A percentile compares a stretch with the other conserved stretches of the same genome.
Evolutionary conservation across 257 asterid species (phyloP).

Genomic region (Solanum gracilifrons): DNA sequence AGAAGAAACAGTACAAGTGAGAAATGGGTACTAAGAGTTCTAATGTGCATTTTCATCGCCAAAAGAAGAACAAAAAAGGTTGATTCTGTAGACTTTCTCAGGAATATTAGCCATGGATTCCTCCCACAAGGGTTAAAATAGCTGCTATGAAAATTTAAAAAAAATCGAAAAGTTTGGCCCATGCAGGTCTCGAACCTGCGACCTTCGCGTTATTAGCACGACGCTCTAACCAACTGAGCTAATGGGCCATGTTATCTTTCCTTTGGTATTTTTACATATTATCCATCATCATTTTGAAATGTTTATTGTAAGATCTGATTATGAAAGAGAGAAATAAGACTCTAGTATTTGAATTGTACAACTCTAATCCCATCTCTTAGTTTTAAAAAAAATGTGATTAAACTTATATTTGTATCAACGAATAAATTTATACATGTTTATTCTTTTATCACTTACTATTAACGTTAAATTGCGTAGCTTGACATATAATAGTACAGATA

Average conservation of each 20-base stretch:
- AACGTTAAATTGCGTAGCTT: not conserved
- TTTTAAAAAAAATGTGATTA: not conserved
- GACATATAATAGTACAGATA: not conserved
- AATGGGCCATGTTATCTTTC: not conserved
- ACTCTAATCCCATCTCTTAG: not conserved
- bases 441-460: not conserved
- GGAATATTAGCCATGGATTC: not conserved
- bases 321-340: not conserved
- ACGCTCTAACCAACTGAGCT: slow-evolving; percentile 28
- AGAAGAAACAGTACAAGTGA: slow-evolving; percentile 3
- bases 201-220: slow-evolving; percentile 32
- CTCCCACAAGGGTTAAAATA: not conserved
- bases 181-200: slow-evolving; percentile 32
- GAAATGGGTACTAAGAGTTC: not conserved
- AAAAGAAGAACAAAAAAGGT: not conserved
- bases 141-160: not conserved
- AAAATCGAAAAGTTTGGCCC: not conserved
- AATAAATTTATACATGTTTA: not conserved
- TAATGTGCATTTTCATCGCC: not conserved
- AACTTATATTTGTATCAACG: too few relatives aligned
- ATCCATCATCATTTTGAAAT: accelerated
- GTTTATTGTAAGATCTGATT: not conserved
- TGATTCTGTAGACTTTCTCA: not conserved
- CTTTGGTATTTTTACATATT: accelerated
- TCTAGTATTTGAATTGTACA: not conserved